phyloP scores from a whole-genome alignment of 495 filamentous ascomycete genomes.

The Hyphodiscus hymeniophilus region DNA sequence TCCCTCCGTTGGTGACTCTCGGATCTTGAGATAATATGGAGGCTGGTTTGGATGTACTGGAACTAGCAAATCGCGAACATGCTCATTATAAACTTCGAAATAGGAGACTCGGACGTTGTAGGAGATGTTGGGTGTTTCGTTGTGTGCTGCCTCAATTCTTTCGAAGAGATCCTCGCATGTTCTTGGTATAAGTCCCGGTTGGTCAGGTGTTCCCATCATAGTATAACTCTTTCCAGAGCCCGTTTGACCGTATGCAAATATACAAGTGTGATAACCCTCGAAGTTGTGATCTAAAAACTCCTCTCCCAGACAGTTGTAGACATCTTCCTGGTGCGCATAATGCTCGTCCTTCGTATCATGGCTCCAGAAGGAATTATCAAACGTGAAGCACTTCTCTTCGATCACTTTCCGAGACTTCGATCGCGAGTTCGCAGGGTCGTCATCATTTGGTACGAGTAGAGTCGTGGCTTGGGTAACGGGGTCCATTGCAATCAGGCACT shows the following conservation, averaged over 20 bases:
- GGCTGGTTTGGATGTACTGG: constrained; percentile 58
- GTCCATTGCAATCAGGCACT: constrained; percentile 87
- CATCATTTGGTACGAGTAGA: constrained; percentile 57
- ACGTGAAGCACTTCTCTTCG: constrained; percentile 88
- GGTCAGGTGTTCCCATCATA: constrained; percentile 91
- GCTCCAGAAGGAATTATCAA: constrained; percentile 98
- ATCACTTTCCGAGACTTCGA: constrained; percentile 64
- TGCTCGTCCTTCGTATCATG: constrained; percentile 65
- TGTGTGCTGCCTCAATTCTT: constrained; percentile 71
- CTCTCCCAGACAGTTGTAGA: constrained; percentile 91
- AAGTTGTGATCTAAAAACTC: constrained; percentile 99
- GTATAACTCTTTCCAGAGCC: constrained; percentile 97
- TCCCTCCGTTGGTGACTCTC: constrained; percentile 89
- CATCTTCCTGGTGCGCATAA: constrained; percentile 81
- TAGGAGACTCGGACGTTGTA: constrained; percentile 97
- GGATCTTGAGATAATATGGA: constrained; percentile 92
- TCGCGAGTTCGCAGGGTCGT: constrained; percentile 57
- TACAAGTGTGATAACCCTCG: constrained; percentile 97
- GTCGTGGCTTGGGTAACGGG: constrained; percentile 73
- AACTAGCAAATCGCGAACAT: constrained; percentile 89
- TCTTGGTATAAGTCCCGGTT: constrained; percentile 90
- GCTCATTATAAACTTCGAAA: constrained; percentile 99
- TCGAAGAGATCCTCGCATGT: constrained; percentile 96
- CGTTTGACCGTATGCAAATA: constrained; percentile 98
- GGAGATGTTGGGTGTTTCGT: constrained; percentile 70